Percentiles rank a stretch among this genome's conserved stretches.
Evolutionary conservation across 345 rosid species (phyloP).

Genomic region (Salix purpurea): DNA sequence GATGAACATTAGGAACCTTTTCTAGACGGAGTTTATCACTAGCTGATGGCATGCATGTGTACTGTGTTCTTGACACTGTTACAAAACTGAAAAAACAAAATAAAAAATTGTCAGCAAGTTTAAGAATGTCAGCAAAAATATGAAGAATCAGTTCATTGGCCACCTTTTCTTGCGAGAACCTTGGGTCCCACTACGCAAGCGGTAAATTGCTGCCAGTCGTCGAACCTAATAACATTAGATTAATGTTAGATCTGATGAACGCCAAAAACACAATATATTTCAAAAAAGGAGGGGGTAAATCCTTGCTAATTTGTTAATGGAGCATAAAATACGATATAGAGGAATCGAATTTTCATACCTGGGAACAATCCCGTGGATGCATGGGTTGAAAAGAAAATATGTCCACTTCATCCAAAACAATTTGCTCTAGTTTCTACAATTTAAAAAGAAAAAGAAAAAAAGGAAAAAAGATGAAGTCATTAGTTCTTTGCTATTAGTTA

Average conservation of each 20-base stretch:
- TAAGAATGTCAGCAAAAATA: neutral
- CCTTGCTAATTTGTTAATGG: neutral
- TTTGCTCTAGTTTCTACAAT: slow-evolving; percentile 56
- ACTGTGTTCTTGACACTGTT: slow-evolving; percentile 55
- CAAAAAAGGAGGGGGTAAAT: neutral
- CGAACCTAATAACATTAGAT: slow-evolving; percentile 38
- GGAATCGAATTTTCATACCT: slow-evolving; percentile 40
- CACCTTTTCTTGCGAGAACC: slow-evolving; percentile 90
- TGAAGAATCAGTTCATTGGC: neutral
- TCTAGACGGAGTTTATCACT: slow-evolving; percentile 68
- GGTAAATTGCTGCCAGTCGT: slow-evolving; percentile 72
- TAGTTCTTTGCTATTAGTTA: neutral
- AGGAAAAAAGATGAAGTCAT: slow-evolving; percentile 7
- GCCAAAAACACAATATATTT: neutral
- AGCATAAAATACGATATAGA: neutral
- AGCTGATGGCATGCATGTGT: slow-evolving; percentile 82
- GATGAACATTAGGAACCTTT: slow-evolving; percentile 41
- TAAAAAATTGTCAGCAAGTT: slow-evolving; percentile 1
- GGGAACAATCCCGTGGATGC: slow-evolving; percentile 88
- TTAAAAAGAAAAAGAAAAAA: neutral
- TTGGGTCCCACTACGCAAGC: slow-evolving; percentile 50
- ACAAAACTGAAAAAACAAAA: slow-evolving; percentile 53
- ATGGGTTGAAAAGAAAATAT: slow-evolving; percentile 69
- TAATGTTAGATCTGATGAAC: neutral
- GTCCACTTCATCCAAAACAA: slow-evolving; percentile 61